Evolutionary conservation across 768 basidiomycete species (phyloP).

Genomic region (Obba rivulosa): DNA sequence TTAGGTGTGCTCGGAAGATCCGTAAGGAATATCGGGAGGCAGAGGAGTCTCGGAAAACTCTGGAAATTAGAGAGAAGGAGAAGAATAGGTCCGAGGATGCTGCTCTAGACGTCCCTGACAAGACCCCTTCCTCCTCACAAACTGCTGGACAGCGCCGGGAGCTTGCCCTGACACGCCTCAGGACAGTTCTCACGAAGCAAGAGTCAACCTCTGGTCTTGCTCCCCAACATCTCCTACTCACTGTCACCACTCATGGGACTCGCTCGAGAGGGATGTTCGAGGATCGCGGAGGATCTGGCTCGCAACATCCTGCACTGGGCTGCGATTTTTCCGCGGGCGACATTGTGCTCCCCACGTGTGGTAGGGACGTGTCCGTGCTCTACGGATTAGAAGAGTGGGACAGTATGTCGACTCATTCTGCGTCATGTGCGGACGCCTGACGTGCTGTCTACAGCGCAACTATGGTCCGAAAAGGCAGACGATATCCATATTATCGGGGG

Average conservation of each 20-base stretch:
- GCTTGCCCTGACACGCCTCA: slow-evolving; percentile 20
- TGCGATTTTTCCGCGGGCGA: slow-evolving; percentile 41
- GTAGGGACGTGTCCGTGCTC: slow-evolving; percentile 28
- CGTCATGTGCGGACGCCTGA: neutral
- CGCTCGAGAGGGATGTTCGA: slow-evolving; percentile 23
- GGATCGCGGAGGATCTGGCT: slow-evolving; percentile 28
- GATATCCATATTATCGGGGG: slow-evolving; percentile 49
- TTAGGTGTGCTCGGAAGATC: slow-evolving; percentile 32
- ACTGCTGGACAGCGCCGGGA: slow-evolving; percentile 21
- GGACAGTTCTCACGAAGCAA: no score
- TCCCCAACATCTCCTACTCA: slow-evolving; percentile 47
- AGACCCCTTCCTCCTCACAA: neutral
- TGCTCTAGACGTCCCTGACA: no score
- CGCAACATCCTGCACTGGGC: slow-evolving; percentile 19
- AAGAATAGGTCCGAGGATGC: neutral
- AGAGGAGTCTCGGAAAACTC: slow-evolving; percentile 16
- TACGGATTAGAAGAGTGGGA: slow-evolving; percentile 50
- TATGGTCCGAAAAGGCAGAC: slow-evolving; percentile 12
- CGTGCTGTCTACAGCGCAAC: slow-evolving; percentile 6
- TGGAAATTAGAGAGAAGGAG: slow-evolving; percentile 18
- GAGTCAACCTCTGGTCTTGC: slow-evolving; percentile 24
- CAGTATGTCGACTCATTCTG: slow-evolving; percentile 27
- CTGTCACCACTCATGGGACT: slow-evolving; percentile 34
- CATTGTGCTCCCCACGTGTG: slow-evolving; percentile 1
- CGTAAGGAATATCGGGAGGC: slow-evolving; percentile 21